Evolutionary conservation across 2,329 filamentous ascomycete genomes (phyloP), one percentile per base, ranked within the genome.

Genomic region (Fusarium hainanense): DNA sequence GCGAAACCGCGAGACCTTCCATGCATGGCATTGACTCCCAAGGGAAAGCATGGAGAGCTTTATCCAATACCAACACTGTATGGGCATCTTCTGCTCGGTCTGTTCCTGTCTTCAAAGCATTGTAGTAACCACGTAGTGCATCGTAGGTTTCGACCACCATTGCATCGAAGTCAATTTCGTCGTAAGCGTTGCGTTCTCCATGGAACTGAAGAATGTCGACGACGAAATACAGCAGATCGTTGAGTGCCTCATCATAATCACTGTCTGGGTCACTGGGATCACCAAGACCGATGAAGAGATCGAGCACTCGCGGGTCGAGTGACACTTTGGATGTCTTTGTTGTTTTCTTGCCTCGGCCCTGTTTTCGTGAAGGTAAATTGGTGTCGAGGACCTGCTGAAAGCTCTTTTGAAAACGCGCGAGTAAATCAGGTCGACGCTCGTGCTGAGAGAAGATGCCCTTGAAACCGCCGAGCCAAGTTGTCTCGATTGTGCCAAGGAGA

Each of bases 151-250:
- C 94, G 41, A 98, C 86, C 7, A 94, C 89, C 88, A 99, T 97
- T 71, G 87, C 83, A 69, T 99, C 96, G 76, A 98, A 97, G 79
- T 98, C 95, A 68, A 99, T 93, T 81, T 99, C 96, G 74, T 99
- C 96, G 79, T 98, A 98, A 1, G 97, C 96, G 77, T 98, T 99
- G 49, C 90, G 88, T 81, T 99, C 97, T 18, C 96, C 96, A 73
- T 97, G 93, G 79, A 99, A 98, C 77, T 98, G 96, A 4, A 99
- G 85, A 54, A 98, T 94, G 75, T 99, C 96, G 8, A 99, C 91
- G 2, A 98, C 92, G 77, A 98, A 98, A 81, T 98, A 98, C 6
- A 99, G 87, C 28, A 99, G 83, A 77, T 99, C 96, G 71, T 91
- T 93, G n/a, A 99, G 82, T 1, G 91, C 89, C 75, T 98, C 95